These are phyloP conservation scores for Aspergillus indologenus DNA, from an alignment of 495 filamentous ascomycete species.

Conservation along the genomic window DNA sequence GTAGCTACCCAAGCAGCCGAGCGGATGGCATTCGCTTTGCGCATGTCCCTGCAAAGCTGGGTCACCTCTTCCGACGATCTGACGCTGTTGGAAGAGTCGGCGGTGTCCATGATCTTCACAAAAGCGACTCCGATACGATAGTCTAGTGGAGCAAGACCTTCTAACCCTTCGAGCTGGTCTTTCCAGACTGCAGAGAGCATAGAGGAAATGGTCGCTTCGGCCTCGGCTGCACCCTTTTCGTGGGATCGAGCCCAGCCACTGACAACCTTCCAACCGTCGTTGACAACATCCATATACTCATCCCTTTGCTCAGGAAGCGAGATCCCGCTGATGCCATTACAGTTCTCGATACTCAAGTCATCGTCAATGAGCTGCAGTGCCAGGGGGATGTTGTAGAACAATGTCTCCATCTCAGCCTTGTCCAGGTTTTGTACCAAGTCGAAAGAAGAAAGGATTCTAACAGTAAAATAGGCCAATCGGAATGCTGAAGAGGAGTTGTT, in stretches of 20 bases:
- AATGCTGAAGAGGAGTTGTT: slow-evolving; percentile 68
- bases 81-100: slow-evolving; percentile 21
- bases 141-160: slow-evolving; percentile 29
- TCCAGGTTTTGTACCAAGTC: slow-evolving; percentile 29
- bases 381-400: slow-evolving; percentile 51
- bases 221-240: slow-evolving; percentile 13
- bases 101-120: slow-evolving; percentile 36
- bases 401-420: slow-evolving; percentile 29
- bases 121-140: slow-evolving; percentile 43
- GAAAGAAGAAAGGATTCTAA: slow-evolving; percentile 48
- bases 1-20: slow-evolving; percentile 41
- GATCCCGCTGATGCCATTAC: slow-evolving; percentile 53
- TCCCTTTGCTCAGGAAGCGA: slow-evolving; percentile 48
- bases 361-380: slow-evolving; percentile 60
- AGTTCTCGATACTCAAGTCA: slow-evolving; percentile 55
- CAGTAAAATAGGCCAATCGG: slow-evolving; percentile 67
- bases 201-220: slow-evolving; percentile 21
- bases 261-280: slow-evolving; percentile 53
- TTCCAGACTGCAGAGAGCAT: slow-evolving; percentile 37
- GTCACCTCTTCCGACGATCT: slow-evolving; percentile 35
- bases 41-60: slow-evolving; percentile 34
- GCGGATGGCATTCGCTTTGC: slow-evolving; percentile 38
- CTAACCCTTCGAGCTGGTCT: slow-evolving; percentile 30
- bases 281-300: slow-evolving; percentile 60
- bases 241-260: slow-evolving; percentile 40